phyloP scores from a whole-genome alignment of 164 flowering plant species.

The Buxus sempervirens region DNA sequence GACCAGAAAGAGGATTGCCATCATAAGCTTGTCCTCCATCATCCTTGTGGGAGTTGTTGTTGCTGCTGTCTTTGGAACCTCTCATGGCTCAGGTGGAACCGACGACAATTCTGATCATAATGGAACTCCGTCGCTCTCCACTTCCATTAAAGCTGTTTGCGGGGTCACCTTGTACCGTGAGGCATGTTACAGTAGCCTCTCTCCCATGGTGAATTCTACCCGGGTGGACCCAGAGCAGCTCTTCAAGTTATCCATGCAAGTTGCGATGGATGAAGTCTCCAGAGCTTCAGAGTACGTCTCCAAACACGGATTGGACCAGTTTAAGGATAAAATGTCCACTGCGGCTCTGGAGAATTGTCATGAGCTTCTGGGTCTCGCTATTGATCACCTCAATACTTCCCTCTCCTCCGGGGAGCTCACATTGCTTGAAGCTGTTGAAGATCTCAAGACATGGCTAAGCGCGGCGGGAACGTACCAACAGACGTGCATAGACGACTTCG shows the following conservation, averaged over 20 bases:
- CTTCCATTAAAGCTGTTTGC: slow-evolving; percentile 54
- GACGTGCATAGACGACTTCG: slow-evolving; percentile 66
- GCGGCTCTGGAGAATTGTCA: slow-evolving; percentile 41
- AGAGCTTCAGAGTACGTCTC: slow-evolving; percentile 25
- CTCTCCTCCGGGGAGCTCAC: slow-evolving; percentile 14
- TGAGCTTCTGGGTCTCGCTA: slow-evolving; percentile 39
- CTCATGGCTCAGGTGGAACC: background rate
- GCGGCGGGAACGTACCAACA: slow-evolving; percentile 56
- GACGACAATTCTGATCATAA: background rate
- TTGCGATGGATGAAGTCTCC: slow-evolving; percentile 38
- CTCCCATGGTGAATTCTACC: slow-evolving; percentile 18
- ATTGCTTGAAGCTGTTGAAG: slow-evolving; percentile 26
- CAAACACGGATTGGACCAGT: background rate
- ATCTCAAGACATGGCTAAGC: slow-evolving; percentile 67
- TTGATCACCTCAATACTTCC: slow-evolving; percentile 48
- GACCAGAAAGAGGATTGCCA: slow-evolving; percentile 40
- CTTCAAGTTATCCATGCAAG: slow-evolving; percentile 39
- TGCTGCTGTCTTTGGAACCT: slow-evolving; percentile 49
- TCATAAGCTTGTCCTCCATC: slow-evolving; percentile 45
- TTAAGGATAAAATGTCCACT: slow-evolving; percentile 11
- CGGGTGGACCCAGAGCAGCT: slow-evolving; percentile 35
- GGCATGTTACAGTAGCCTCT: slow-evolving; percentile 43
- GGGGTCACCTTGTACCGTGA: slow-evolving; percentile 48
- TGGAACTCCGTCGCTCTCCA: slow-evolving; percentile 8
- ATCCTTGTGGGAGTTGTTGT: slow-evolving; percentile 42